Conservation (phyloP, 768 basidiomycete genomes). For the Cystobasidium tubakii region DNA sequence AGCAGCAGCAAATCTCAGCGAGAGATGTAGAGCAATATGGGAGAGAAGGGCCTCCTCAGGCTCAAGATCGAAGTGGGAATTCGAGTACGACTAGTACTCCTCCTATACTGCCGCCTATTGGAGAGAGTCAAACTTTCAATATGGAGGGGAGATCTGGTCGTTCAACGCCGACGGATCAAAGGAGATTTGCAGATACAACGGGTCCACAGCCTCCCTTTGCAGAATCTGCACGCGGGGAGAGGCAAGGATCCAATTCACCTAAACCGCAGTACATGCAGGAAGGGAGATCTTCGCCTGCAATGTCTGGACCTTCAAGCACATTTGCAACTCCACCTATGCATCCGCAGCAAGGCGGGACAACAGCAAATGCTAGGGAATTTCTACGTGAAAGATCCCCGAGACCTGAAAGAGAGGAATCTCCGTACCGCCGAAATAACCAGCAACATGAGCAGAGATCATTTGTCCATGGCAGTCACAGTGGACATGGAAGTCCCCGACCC, state of each 20-base stretch:
- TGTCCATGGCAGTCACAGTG: background rate
- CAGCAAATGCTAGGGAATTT: background rate
- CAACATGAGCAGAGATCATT: too few relatives aligned
- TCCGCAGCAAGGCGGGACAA: too few relatives aligned
- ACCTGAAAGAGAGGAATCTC: background rate
- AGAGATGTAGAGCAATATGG: background rate
- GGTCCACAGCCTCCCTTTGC: background rate
- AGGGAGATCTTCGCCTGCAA: background rate
- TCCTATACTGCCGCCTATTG: slow-evolving; percentile 12
- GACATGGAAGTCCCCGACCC: background rate
- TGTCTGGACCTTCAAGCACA: background rate
- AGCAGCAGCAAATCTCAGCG: background rate
- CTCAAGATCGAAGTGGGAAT: background rate
- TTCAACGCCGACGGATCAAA: background rate
- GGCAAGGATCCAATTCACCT: background rate
- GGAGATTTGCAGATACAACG: background rate
- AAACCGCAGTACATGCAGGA: background rate
- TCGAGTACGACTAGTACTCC: slow-evolving; percentile 15
- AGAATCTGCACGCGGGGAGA: background rate
- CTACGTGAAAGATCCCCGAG: background rate
- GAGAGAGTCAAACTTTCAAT: background rate
- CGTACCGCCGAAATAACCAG: background rate
- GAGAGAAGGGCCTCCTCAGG: background rate
- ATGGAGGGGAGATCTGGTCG: background rate
- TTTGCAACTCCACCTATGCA: too few relatives aligned